Percentiles rank a stretch among this genome's conserved stretches.
Conservation (phyloP, 768 basidiomycete species). For the Russula emetica region DNA sequence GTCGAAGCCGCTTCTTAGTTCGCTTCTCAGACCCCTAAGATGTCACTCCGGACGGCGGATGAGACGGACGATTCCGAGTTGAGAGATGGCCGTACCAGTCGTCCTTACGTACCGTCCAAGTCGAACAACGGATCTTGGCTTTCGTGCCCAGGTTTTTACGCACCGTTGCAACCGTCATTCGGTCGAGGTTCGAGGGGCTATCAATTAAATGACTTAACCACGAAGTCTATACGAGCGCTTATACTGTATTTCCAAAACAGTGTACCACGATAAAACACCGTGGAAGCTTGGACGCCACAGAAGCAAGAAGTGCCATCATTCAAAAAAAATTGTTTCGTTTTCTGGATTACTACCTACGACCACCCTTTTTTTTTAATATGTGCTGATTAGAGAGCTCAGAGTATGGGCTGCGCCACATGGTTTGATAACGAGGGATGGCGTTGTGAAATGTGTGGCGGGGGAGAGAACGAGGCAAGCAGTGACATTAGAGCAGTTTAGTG, state of each 20-base stretch:
- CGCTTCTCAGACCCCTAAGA: neutral
- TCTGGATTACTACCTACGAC: too few relatives aligned
- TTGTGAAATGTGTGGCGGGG: neutral
- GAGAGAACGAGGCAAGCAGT: slow-evolving; percentile 4
- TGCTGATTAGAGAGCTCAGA: neutral
- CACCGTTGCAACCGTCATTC: neutral
- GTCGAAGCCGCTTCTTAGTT: neutral
- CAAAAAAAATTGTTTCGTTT: neutral
- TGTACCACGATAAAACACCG: neutral
- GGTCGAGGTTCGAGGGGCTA: neutral
- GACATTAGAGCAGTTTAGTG: slow-evolving; percentile 7
- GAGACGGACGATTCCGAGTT: neutral
- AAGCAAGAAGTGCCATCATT: slow-evolving; percentile 1
- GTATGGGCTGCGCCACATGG: neutral
- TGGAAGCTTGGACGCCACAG: neutral
- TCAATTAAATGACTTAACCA: neutral
- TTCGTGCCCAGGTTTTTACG: neutral
- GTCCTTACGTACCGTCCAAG: too few relatives aligned
- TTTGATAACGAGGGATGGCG: neutral
- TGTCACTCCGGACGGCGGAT: neutral
- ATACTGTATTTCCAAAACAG: neutral
- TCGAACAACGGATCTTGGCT: neutral
- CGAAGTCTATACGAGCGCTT: neutral
- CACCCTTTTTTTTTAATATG: neutral
- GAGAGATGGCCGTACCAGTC: neutral